A percentile compares a stretch with the other conserved stretches of the same genome.
phyloP scores from a whole-genome alignment of 495 filamentous ascomycete species.

The Hypomontagnella monticulosa region DNA sequence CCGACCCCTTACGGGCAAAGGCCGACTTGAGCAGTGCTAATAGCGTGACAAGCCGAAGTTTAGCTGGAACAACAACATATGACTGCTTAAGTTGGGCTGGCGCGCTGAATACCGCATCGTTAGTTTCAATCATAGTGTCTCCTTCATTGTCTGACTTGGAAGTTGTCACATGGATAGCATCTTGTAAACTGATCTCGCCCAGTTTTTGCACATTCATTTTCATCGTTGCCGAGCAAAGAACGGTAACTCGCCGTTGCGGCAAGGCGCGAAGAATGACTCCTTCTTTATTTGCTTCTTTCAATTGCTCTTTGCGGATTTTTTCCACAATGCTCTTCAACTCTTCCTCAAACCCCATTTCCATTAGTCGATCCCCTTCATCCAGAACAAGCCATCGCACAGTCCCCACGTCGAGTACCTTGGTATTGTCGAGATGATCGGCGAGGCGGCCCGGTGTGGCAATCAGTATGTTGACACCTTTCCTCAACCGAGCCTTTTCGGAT shows the following conservation, averaged over 20 bases:
- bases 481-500: constrained; percentile 89
- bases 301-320: constrained; percentile 69
- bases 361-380: constrained; percentile 94
- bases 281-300: constrained; percentile 51
- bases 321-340: constrained; percentile 81
- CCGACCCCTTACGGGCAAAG: constrained; percentile 84
- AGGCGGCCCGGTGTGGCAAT: constrained; percentile 93
- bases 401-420: constrained; percentile 84
- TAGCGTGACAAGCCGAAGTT: constrained; percentile 87
- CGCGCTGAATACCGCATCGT: constrained; percentile 75
- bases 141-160: constrained; percentile 62
- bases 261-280: constrained; percentile 62
- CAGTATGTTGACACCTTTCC: constrained; percentile 94
- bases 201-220: constrained; percentile 94
- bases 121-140: constrained; percentile 53
- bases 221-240: constrained; percentile 97
- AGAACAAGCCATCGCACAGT: constrained; percentile 92
- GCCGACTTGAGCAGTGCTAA: constrained; percentile 83
- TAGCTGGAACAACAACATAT: constrained; percentile 85
- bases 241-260: constrained; percentile 79
- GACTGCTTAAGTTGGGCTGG: constrained; percentile 93
- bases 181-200: constrained; percentile 92
- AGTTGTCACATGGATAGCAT: constrained; percentile 86
- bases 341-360: constrained; percentile 97
- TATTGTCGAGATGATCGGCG: constrained; percentile 90